Evolutionary conservation across 345 rosid species (phyloP).

Genomic region (Chamaenerion angustifolium): DNA sequence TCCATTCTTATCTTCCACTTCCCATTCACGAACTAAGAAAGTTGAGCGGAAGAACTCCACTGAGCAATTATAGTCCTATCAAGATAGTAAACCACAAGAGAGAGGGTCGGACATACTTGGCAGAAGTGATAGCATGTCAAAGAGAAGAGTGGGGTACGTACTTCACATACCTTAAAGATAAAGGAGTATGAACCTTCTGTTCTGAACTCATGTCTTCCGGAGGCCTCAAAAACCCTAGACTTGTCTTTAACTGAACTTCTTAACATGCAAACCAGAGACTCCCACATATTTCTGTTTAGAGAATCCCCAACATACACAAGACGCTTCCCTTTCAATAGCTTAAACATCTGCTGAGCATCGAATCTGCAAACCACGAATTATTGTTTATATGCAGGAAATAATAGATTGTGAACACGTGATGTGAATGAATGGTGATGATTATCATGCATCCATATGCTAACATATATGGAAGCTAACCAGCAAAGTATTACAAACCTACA

Average conservation of each 20-base stretch:
- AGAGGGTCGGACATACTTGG: background rate
- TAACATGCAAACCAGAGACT: conserved; percentile 30
- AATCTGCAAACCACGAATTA: conserved; percentile 31
- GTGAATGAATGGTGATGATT: no score
- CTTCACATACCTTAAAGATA: conserved; percentile 17
- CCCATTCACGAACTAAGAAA: conserved; percentile 13
- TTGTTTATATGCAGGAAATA: no score
- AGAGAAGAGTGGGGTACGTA: background rate
- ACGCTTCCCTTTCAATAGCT: conserved; percentile 26
- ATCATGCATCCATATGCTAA: no score
- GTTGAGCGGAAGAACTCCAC: conserved; percentile 14
- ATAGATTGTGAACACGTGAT: no score
- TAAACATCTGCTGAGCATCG: conserved; percentile 22
- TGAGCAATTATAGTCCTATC: conserved; percentile 29
- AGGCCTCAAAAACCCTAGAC: conserved; percentile 21
- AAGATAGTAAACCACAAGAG: conserved; percentile 4
- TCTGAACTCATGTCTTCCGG: conserved; percentile 18
- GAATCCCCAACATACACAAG: conserved; percentile 34
- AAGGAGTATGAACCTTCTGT: conserved; percentile 22
- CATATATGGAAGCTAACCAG: no score
- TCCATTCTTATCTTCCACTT: conserved; percentile 5
- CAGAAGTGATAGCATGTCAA: background rate
- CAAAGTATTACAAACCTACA: no score
- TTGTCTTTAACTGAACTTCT: conserved; percentile 11
- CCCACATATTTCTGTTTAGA: conserved; percentile 37